Conservation (phyloP, 2,329 filamentous ascomycete genomes). For the Trichoderma guizhouense region DNA sequence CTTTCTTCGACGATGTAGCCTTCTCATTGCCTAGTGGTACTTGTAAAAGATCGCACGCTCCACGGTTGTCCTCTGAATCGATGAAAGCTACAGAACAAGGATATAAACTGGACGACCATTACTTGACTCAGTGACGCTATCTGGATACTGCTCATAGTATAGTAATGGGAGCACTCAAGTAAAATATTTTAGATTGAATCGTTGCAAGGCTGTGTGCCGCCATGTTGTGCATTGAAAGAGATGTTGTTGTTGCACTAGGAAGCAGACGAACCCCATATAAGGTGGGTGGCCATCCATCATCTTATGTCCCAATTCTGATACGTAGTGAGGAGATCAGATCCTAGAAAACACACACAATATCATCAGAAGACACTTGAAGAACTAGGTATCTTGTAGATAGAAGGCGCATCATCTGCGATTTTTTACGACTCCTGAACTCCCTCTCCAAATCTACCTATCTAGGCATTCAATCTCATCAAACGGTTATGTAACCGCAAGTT, state of each 20-base stretch:
- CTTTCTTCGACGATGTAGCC: no score
- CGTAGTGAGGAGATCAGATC: background rate
- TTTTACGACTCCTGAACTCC: background rate
- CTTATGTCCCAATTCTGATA: no score
- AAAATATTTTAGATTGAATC: background rate
- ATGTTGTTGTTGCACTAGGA: background rate
- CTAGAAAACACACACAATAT: background rate
- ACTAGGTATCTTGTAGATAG: background rate
- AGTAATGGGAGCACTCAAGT: background rate
- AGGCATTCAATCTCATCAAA: background rate
- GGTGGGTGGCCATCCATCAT: no score
- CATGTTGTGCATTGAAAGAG: background rate
- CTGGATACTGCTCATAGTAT: background rate
- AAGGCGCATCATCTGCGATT: background rate
- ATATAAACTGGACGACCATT: background rate
- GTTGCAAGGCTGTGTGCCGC: no score
- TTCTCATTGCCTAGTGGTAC: no score
- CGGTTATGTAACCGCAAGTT: background rate
- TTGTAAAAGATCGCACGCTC: no score
- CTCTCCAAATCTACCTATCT: background rate
- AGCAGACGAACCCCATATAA: no score
- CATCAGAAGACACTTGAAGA: background rate
- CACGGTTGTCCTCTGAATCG: no score
- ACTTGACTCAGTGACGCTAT: background rate
- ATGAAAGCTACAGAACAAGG: background rate